Base-by-base conservation (phyloP, 108 stramenopile species). In the Epithemia pelagica region DNA sequence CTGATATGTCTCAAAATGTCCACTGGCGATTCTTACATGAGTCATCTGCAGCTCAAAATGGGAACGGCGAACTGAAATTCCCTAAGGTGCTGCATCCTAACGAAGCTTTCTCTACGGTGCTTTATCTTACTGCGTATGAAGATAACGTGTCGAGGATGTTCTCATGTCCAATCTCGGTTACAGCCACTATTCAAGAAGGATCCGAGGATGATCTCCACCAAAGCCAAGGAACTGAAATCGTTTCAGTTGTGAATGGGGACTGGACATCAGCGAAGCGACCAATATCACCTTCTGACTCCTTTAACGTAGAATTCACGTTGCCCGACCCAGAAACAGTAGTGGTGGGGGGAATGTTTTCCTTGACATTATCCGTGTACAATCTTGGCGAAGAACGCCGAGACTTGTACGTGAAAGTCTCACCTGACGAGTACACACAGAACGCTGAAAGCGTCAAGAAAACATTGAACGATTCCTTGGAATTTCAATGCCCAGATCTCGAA, bases 241-340 rank as follows among this genome's bases (percentile, higher is more conserved):
- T 89, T 55, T 78, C 83, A 15, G 73, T 84, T 1, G 78, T 84
- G 7, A 82, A 90, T 71, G 85, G 80, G 1, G 68, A 78, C 65
- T 93, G 88, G 88, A 82, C 87, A 1, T 88, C 85, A 20, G 84
- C 74, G 27, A 73, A 80, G 3, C 72, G 88, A 1, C 88, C 87
- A 0, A 75, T 87, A 0, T 88, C 86, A 76, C 85, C 87, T 31
- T 77, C 82, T 10, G 91, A 93, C 68, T 87, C 88, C 26, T 90
- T 93, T 64, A 78, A 82, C 23, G 73, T 93, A 8, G 78, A 82
- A 58, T 77, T 93, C 73, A 80, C 72, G n/a, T 28, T 78, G 19
- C 30, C 71, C 21, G 28, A 67, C 0, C 27, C 66, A 21, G 68
- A 66, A 46, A 46, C 37, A 19, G 84, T 81, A 52, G 56, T 64